Base-by-base conservation (phyloP, 352 stramenopile species). In the Globisporangium apiculatum region DNA sequence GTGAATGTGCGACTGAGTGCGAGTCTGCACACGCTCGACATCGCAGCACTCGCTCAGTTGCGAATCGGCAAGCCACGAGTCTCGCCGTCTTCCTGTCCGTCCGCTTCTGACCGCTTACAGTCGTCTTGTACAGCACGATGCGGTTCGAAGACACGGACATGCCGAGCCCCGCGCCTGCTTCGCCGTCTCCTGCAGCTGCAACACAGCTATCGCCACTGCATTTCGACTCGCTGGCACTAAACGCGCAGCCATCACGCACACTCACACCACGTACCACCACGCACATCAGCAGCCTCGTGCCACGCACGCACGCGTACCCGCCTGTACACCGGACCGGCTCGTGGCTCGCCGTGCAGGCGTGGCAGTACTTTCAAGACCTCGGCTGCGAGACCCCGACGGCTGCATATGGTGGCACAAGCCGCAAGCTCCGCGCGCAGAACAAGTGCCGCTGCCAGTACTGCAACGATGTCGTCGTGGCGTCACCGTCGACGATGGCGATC, bases 381-480 rank as follows among this genome's bases (percentile, higher is more conserved):
- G 40, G 24, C 3, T 64, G 38, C 8, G 61, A 59, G 40, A 61
- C 14, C 17, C 42, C 31, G 12, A 55, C 14, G 2, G 24, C 48
- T 14, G 24, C 37, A 31, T 31, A 31, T 55, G 56, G 56, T 12
- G 48, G 41, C 6, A 40, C 48, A 37, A 53, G 58, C 12, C 47
- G 45, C 17, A 15, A n/a, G 7, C 40, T 64, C n/a, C 53, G 41
- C 6, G 7, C 38, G 12, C 24, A 51, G 46, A 35, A 40, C 35
- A 55, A 57, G 51, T 57, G 60, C 14, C 35, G 56, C 10, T 66
- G 61, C 41, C 11, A 65, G 14, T 66, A 58, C 36, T 66, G 61
- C 40, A 47, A 58, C 37, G 9, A 35, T 15, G 11, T 53, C 14
- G 38, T 58, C 12, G 36, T 15, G 1, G 57, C 57, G 12, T 37